Base-by-base conservation (phyloP, 768 basidiomycete species). In the Boletus rubropictus region DNA sequence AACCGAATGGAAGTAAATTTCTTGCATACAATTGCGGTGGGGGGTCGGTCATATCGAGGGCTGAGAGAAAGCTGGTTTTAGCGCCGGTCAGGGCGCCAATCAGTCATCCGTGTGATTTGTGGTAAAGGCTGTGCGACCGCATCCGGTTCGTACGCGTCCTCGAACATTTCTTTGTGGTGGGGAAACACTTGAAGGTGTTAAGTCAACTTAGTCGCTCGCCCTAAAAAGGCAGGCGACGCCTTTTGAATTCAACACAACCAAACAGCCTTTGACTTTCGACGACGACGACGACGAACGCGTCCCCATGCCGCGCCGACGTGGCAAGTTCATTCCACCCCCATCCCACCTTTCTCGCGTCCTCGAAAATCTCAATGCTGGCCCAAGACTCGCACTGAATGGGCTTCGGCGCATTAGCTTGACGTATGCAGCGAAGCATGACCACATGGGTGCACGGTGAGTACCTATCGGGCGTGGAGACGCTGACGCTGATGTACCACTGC, bases 371-470 rank as follows among this genome's bases (percentile, higher is more conserved):
- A 80, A 72, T 24, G 60, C 68, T 12, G 59, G 70, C 1, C 85
- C 84, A 5, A 70, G 68, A 36, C 76, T 84, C 9, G 62, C 68
- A 1, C 63, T 87, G 2, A 55, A 60, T 5, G 70, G 68, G 9
- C 69, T 86, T 29, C 78, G 75, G 47, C 66, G 68, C 10, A 61
- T 87, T 22, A 77, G 70, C 46, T 67, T 88, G 25, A 77, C 78
- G 0, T 72, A 76, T 36, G 84, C 83, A 2, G 68, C 69, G 27
- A 70, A 71, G 56, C 85, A 86, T 58, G 82, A 85, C 63, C 83
- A 88, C 61, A 85, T 81, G 60, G 85, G 84, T 53, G 84, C 85
- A 22, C 74, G 84, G 87, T 86, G 45, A 54, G 78, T n/a, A 15
- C 25, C 24, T 12, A 15, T 15, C 20, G 1, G 14, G 14, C 15